A percentile compares a stretch with the other conserved stretches of the same genome.
Evolutionary conservation across 2,329 filamentous ascomycete species (phyloP).

Genomic region (Sordariomycetes sp.): DNA sequence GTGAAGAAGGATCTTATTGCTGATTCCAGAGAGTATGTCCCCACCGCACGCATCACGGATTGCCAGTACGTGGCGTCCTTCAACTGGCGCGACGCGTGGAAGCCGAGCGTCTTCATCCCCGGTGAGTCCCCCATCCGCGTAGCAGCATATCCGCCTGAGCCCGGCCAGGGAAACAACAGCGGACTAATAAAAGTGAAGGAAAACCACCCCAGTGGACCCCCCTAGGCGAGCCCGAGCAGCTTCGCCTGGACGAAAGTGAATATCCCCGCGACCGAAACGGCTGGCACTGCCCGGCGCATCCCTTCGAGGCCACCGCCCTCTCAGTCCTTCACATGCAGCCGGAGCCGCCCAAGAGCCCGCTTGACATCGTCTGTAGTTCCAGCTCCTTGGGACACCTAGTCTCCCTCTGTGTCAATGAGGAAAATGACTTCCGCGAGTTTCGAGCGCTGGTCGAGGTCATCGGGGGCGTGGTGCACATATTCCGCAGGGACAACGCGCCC

Average conservation of each 20-base stretch:
- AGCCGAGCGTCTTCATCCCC: not conserved
- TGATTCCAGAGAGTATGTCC: not conserved
- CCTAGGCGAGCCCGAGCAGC: not conserved
- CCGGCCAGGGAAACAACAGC: not conserved
- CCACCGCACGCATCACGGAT: not conserved
- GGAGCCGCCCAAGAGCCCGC: not conserved
- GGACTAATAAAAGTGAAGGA: not conserved
- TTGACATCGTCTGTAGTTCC: not conserved
- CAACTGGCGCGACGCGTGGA: not conserved
- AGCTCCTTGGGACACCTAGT: not conserved
- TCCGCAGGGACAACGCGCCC: slow-evolving; percentile 47
- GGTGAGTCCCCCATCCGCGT: not conserved
- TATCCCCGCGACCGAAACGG: not conserved
- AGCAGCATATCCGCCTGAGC: not conserved
- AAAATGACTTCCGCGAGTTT: slow-evolving; percentile 22
- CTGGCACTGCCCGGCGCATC: not conserved
- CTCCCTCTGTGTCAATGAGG: not conserved
- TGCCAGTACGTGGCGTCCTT: slow-evolving; percentile 2
- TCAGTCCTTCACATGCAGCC: not conserved
- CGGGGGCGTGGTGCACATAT: slow-evolving; percentile 44
- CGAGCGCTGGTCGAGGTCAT: slow-evolving; percentile 44
- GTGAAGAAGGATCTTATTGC: not conserved
- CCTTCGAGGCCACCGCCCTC: not conserved
- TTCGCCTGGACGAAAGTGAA: not conserved
- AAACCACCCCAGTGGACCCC: not conserved